Evolutionary conservation across 495 filamentous ascomycete species (phyloP).

Genomic region (Haplographium delicatum): DNA sequence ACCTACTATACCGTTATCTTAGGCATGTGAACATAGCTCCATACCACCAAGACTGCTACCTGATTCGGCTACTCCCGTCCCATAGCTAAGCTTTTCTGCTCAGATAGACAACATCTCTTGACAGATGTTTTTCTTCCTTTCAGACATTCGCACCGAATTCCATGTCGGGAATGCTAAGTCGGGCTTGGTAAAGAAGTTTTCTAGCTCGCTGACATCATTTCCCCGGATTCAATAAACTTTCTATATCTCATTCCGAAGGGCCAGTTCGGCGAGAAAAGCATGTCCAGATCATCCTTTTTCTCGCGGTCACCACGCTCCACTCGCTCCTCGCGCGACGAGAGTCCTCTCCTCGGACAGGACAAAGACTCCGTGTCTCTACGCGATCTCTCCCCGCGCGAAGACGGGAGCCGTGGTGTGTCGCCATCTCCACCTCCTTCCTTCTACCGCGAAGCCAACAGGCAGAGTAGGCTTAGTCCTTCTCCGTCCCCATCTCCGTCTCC

Average conservation of each 20-base stretch:
- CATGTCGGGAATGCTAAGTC: background rate
- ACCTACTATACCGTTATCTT: too few relatives aligned
- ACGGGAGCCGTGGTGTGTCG: background rate
- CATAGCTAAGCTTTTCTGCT: too few relatives aligned
- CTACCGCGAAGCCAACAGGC: constrained; percentile 13
- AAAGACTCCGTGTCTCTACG: constrained; percentile 19
- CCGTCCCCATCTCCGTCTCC: constrained; percentile 10
- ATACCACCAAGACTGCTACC: background rate
- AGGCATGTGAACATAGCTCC: constrained; percentile 13
- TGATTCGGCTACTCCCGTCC: background rate
- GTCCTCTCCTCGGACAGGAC: constrained; percentile 18
- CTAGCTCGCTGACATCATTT: too few relatives aligned
- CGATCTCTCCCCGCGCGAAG: constrained; percentile 17
- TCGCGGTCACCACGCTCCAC: constrained; percentile 20
- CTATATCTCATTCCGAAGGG: too few relatives aligned
- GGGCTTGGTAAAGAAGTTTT: too few relatives aligned
- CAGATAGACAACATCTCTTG: too few relatives aligned
- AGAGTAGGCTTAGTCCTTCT: background rate
- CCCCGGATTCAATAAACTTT: too few relatives aligned
- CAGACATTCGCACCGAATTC: too few relatives aligned
- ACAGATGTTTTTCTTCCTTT: background rate
- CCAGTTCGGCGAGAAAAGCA: background rate
- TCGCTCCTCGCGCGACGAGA: constrained; percentile 16
- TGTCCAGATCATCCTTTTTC: too few relatives aligned
- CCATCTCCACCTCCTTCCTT: constrained; percentile 21